A percentile compares a stretch with the other conserved stretches of the same genome.
phyloP scores from a whole-genome alignment of 495 filamentous ascomycete species.

The Talaromyces ruber region DNA sequence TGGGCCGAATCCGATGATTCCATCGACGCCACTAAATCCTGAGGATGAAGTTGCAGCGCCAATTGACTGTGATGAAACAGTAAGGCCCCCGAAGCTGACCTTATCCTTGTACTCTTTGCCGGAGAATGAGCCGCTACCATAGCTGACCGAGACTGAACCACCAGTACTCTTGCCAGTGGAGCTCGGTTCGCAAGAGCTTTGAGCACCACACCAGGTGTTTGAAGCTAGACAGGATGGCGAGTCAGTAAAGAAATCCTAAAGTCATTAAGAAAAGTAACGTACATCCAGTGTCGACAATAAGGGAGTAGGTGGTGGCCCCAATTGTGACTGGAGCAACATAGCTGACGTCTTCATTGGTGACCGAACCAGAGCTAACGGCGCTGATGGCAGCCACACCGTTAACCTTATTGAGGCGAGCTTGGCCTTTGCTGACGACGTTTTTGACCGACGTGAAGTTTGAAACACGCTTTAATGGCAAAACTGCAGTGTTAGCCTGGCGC shows the following conservation, averaged over 20 bases:
- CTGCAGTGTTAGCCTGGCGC: not conserved
- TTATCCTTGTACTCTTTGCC: not conserved
- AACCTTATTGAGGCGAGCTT: not conserved
- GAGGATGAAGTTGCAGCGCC: not conserved
- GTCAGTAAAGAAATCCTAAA: not conserved
- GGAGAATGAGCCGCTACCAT: constrained; percentile 2
- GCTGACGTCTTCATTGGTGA: not conserved
- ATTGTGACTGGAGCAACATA: not conserved
- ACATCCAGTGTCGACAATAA: constrained; percentile 1
- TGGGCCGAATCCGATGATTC: not conserved
- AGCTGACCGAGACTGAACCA: not conserved
- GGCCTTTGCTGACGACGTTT: not conserved
- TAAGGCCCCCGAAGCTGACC: not conserved
- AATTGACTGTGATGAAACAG: not conserved
- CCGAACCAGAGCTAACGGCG: not conserved
- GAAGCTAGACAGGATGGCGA: not conserved
- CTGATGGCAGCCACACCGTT: not conserved
- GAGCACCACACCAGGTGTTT: constrained; percentile 2
- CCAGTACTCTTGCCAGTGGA: not conserved
- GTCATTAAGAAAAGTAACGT: not conserved
- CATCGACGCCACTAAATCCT: not conserved
- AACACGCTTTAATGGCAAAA: not conserved
- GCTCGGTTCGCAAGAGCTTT: not conserved
- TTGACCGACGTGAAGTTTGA: not conserved
- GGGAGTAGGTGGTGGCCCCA: not conserved